Percentiles rank a stretch among this genome's conserved stretches.
Evolutionary conservation across 179 eudicot genomes (phyloP).

Genomic region (Silene vulgaris): DNA sequence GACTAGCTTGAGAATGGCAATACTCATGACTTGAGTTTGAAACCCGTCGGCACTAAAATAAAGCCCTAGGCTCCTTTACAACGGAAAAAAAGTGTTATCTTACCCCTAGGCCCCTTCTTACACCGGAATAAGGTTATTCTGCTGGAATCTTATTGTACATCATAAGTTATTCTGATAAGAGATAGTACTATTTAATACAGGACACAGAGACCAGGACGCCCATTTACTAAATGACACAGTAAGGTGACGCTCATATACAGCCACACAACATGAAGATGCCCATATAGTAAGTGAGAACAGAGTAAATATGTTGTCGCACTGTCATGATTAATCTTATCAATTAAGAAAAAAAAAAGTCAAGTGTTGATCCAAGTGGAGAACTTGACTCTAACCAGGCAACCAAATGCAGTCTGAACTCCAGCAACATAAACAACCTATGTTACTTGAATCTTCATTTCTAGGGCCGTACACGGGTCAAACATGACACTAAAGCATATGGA

Average conservation of each 20-base stretch:
- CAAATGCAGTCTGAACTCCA: neutral
- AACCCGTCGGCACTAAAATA: neutral
- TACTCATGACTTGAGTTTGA: neutral
- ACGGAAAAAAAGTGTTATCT: too few species aligned
- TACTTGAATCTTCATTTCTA: neutral
- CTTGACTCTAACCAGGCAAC: neutral
- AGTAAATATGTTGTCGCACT: neutral
- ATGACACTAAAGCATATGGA: neutral
- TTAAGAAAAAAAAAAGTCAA: neutral
- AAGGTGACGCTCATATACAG: neutral
- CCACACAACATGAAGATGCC: too few species aligned
- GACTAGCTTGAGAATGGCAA: neutral
- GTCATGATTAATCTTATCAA: neutral
- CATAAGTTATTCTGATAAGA: neutral
- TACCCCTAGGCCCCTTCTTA: neutral
- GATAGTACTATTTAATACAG: neutral
- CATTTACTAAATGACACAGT: neutral
- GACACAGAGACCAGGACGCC: neutral
- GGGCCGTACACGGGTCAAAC: neutral
- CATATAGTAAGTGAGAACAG: too few species aligned
- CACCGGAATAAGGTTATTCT: neutral
- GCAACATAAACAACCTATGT: neutral
- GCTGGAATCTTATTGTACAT: too few species aligned
- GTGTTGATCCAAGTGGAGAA: neutral
- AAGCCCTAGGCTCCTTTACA: neutral